Percentiles rank a stretch among this genome's conserved stretches.
These are phyloP conservation scores for Carex arenaria DNA, from an alignment of 202 grass and related monocot genomes.

Conservation along the genomic window DNA sequence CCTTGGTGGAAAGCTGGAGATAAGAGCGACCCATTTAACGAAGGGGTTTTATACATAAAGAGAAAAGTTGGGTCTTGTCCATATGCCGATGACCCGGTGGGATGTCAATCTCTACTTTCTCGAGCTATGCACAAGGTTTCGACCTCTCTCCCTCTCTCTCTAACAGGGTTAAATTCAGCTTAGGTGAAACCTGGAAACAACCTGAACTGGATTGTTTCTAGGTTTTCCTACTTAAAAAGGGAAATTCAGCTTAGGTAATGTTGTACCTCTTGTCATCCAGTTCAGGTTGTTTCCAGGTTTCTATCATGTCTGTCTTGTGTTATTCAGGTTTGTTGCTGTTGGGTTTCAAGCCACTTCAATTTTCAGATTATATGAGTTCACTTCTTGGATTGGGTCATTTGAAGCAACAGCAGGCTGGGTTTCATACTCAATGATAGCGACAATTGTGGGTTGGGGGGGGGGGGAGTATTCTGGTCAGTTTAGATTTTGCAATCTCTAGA, in stretches of 20 bases:
- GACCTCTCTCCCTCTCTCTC: constrained; percentile 10
- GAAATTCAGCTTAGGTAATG: neutral
- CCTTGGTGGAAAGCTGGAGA: constrained; percentile 90
- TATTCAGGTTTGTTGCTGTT: neutral
- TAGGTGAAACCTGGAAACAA: neutral
- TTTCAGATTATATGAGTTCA: neutral
- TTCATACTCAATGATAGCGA: neutral
- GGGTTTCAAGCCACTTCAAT: too few species aligned
- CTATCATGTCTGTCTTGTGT: neutral
- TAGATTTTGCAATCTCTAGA: neutral
- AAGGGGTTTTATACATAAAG: constrained; percentile 84
- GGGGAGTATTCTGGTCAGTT: neutral
- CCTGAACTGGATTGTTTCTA: neutral
- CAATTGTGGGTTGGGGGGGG: neutral
- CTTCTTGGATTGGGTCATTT: neutral
- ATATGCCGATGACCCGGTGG: constrained; percentile 87
- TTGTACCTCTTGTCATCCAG: neutral
- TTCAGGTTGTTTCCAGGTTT: neutral
- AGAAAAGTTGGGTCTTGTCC: constrained; percentile 98
- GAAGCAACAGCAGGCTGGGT: neutral
- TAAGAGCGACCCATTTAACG: constrained; percentile 80
- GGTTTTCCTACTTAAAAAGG: neutral
- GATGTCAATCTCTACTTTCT: constrained; percentile 93
- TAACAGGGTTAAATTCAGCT: neutral
- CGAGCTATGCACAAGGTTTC: constrained; percentile 93